Evolutionary conservation across 2,329 filamentous ascomycete genomes (phyloP), one percentile per base, ranked within the genome.

Genomic region (Alternaria novae-zelandiae): DNA sequence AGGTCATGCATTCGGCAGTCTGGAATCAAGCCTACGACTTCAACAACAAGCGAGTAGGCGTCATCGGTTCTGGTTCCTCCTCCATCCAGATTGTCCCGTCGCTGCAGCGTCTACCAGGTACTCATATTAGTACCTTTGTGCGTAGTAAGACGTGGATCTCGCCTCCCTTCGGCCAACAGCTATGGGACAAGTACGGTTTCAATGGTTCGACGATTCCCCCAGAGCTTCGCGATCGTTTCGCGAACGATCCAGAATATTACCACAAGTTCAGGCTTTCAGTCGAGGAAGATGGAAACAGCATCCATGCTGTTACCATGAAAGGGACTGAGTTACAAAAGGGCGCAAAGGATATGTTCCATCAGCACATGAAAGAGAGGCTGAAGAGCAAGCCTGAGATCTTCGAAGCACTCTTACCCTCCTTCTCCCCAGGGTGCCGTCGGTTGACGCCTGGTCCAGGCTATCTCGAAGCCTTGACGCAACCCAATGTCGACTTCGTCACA

Each of bases 361-460:
- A 80, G n/a, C 70, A 78, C 51, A 84, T 84, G 83, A 76, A 75
- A 55, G 61, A 76, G 20, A 67, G 79, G 10, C 69, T 84, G 6
- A 70, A 70, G 44, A 73, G 69, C 57, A 74, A 75, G 21, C 81
- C 81, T 0, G 74, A 83, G 11, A 80, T 82, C 55, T 80, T 79
- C 63, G 77, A 82, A 15, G 72, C 76, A 36, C 70, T 84, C 3
- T 74, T 82, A 15, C 83, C 83, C 0, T 71, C 70, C 5, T 85
- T 83, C 63, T 75, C 81, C 0, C 80, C 80, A 7, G 84, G 84
- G 2, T 86, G 84, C 59, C 77, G 84, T 10, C 78, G 85, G 3
- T 67, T 85, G 17, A 86, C 85, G 0, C 85, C 85, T 0, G 85
- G 84, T 0, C 82, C 83, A 23, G 84, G 85, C 0, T 87, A 85